Evolutionary conservation across 2,329 filamentous ascomycete genomes (phyloP).

Genomic region (Hymenoscyphus repandus): DNA sequence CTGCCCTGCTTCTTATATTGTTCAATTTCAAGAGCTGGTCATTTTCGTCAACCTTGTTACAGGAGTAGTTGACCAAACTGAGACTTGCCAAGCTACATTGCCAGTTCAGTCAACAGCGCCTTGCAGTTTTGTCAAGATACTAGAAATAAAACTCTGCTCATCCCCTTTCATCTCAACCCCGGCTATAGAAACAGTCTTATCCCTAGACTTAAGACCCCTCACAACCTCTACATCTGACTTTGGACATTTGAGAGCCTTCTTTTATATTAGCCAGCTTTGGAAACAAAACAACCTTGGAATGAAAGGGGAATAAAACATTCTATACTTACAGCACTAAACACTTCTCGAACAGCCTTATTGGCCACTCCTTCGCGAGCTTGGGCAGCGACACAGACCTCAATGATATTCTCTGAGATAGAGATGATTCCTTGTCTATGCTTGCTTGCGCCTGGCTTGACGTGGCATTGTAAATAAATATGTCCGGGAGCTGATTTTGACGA

Average conservation of each 20-base stretch:
- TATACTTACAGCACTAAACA: slow-evolving; percentile 52
- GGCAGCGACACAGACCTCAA: slow-evolving; percentile 62
- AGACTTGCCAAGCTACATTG: too few relatives aligned
- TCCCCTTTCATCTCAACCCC: slow-evolving; percentile 30
- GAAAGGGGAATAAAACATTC: neutral
- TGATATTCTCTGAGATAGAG: slow-evolving; percentile 47
- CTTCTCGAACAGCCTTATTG: slow-evolving; percentile 58
- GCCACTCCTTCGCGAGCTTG: slow-evolving; percentile 62
- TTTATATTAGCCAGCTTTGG: neutral
- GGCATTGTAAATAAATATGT: slow-evolving; percentile 56
- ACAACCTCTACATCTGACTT: slow-evolving; percentile 60
- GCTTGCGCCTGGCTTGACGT: slow-evolving; percentile 61
- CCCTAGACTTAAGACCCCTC: slow-evolving; percentile 57
- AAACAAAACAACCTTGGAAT: neutral
- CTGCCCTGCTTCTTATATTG: too few relatives aligned
- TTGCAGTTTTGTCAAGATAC: slow-evolving; percentile 21
- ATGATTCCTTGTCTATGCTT: slow-evolving; percentile 56
- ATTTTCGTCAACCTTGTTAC: too few relatives aligned
- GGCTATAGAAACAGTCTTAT: slow-evolving; percentile 51
- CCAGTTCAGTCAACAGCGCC: slow-evolving; percentile 7
- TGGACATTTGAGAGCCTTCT: slow-evolving; percentile 52
- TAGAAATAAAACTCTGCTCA: slow-evolving; percentile 28
- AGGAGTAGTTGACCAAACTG: too few relatives aligned
- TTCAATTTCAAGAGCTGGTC: too few relatives aligned
- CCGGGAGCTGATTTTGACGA: slow-evolving; percentile 41